Base-by-base conservation (phyloP, 148 eudicot genomes). In the Dysphania ambrosioides region DNA sequence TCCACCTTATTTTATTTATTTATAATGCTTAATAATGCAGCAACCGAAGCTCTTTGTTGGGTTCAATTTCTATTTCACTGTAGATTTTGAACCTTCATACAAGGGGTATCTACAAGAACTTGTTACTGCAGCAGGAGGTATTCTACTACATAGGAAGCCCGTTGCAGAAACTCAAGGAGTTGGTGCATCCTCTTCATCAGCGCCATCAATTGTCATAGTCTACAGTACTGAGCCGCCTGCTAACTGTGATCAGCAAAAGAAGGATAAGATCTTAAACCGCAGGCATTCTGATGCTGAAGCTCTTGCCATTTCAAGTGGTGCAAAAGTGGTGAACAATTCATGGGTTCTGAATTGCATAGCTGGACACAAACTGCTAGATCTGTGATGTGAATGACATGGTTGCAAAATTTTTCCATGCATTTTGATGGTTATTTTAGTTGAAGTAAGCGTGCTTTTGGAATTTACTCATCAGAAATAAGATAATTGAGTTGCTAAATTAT, bases 271-370 rank as follows among this genome's bases (percentile, higher is more conserved):
- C 58, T 18, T 88, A 26, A 66, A 61, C 2, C 56, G 67, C 41
- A 92, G 97, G 69, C 80, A 72, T 34, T 78, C 75, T 32, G 87
- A 89, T 68, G 99, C 99, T 70, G 86, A 87, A 79, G 88, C 88
- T 76, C 78, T 92, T 61, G 98, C 92, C 19, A 80, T 66, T 57
- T 79, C 85, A 59, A 78, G 86, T 70, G 88, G 88, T 36, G 87
- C 83, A 15, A 76, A 57, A 49, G 87, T 77, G 34, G 96, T 77
- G 24, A 87, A 81, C 82, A 92, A 95, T 75, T 80, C 88, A 30
- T 95, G 98, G 97, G 70, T 92, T 77, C 55, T 95, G 81, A 83
- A 90, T 83, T 90, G 87, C 79, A 87, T 95, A 85, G 91, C 96
- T 74, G 93, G 91, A 38, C 78, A 84, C 55, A 89, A 79, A 73